Conservation (phyloP, 805 yeast genomes). For the Starmerella floricola region DNA sequence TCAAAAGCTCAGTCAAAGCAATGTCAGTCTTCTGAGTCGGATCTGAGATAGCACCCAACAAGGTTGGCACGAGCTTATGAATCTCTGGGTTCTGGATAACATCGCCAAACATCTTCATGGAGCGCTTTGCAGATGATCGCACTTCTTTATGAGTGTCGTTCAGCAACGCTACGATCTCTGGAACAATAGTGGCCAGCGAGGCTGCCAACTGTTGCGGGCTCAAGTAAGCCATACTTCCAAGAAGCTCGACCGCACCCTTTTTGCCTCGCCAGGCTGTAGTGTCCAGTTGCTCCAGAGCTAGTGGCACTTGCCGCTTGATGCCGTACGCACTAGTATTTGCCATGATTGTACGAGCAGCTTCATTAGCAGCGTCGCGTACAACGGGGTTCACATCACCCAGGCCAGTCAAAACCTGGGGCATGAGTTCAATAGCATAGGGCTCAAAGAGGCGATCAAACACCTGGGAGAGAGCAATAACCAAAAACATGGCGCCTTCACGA, state of each 20-base stretch:
- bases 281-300: slow-evolving; percentile 74
- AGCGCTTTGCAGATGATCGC: slow-evolving; percentile 82
- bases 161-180: slow-evolving; percentile 89
- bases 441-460: slow-evolving; percentile 70
- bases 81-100: slow-evolving; percentile 96
- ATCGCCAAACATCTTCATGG: slow-evolving; percentile 86
- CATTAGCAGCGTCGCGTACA: slow-evolving; percentile 80
- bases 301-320: slow-evolving; percentile 78
- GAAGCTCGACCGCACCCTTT: slow-evolving; percentile 88
- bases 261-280: slow-evolving; percentile 93
- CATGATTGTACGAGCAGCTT: slow-evolving; percentile 83
- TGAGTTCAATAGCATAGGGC: slow-evolving; percentile 81
- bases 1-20: slow-evolving; percentile 73
- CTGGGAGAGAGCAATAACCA: slow-evolving; percentile 72
- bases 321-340: slow-evolving; percentile 83
- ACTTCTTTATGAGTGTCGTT: slow-evolving; percentile 96
- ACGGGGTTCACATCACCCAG: slow-evolving; percentile 77
- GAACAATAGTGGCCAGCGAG: slow-evolving; percentile 80
- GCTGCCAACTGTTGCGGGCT: slow-evolving; percentile 90
- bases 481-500: slow-evolving; percentile 80
- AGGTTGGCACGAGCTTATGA: slow-evolving; percentile 73
- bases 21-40: slow-evolving; percentile 82
- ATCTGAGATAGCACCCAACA: slow-evolving; percentile 88
- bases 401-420: slow-evolving; percentile 67
- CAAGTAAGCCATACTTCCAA: slow-evolving; percentile 95